These are phyloP conservation scores for Akanthomyces uredinophilus DNA, from an alignment of 2,329 filamentous ascomycete species.

Conservation along the genomic window DNA sequence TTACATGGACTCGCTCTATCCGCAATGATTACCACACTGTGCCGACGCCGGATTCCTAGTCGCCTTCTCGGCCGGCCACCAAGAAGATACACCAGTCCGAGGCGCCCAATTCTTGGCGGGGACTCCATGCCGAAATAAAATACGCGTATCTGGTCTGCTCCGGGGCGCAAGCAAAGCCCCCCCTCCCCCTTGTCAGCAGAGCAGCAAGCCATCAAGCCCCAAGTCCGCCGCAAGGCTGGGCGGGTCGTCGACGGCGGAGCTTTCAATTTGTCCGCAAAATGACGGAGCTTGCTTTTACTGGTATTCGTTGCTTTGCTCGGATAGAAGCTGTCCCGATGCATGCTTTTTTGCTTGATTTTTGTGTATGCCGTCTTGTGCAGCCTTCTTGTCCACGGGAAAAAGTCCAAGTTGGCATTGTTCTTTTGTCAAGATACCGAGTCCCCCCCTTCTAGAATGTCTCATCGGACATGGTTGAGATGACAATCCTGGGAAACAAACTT, in stretches of 20 bases:
- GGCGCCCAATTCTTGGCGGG: neutral
- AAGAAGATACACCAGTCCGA: neutral
- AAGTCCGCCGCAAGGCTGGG: neutral
- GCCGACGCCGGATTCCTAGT: too few relatives aligned
- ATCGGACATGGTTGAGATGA: neutral
- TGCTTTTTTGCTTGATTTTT: too few relatives aligned
- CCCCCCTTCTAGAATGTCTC: slow-evolving; percentile 6
- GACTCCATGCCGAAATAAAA: neutral
- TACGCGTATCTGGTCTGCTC: neutral
- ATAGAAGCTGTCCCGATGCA: neutral
- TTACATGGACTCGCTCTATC: neutral
- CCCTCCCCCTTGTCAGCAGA: neutral
- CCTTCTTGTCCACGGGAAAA: too few relatives aligned
- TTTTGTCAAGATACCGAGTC: too few relatives aligned
- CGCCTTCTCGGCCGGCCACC: neutral
- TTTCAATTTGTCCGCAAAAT: slow-evolving; percentile 2
- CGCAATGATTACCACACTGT: too few relatives aligned
- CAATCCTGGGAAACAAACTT: too few relatives aligned
- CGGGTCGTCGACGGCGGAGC: neutral
- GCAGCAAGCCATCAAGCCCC: too few relatives aligned
- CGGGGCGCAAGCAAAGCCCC: too few relatives aligned
- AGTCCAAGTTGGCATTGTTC: too few relatives aligned
- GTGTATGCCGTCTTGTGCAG: too few relatives aligned
- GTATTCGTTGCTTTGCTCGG: neutral
- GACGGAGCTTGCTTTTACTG: neutral